Evolutionary conservation across 805 yeast species (phyloP), one percentile per base, ranked within the genome.

Genomic region (Candida endomychidarum): DNA sequence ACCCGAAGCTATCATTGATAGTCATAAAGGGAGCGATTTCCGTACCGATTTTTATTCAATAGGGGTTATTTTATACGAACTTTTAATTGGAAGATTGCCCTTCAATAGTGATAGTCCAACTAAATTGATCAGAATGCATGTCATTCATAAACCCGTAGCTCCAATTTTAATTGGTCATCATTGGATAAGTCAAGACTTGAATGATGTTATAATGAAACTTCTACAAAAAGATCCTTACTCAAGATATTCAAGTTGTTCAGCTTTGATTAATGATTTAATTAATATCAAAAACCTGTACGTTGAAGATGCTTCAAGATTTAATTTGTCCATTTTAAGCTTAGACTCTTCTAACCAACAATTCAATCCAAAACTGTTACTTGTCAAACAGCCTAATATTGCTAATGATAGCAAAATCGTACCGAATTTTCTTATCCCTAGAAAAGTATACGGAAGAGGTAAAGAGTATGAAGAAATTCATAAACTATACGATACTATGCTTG

Each of bases 51-150:
- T 73, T 34, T 76, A 75, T 51, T 62, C 75, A 20, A 37, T 74
- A 8, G 81, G 81, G 25, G 62, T 75, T n/a, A 66, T 75, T 6
- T 42, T 76, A 14, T 75, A 76, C 45, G 77, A 75, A 38, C 41
- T 72, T n/a, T 41, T 75, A 9, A 62, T 72, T 11, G 77, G 78
- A 1, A 53, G 58, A 10, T 49, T 70, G 2, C 79, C 78, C 0
- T 73, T 75, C 48, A 58, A 58, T 22, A 58, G 70, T 1, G 58
- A 63, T 8, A 72, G 65, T 44, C 63, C 72, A 2, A 47, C 61
- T 3, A 63, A 65, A 21, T 44, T 74, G 14, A 60, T 67, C 3
- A 51, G 65, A 36, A 61, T 67, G 63, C 74, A 70, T 45, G 55
- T 72, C 5, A 49, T 59, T 11, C 65, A 70, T 20, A 56, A 56